phyloP scores from a whole-genome alignment of 805 yeast species.

The Pichia pseudocactophila region DNA sequence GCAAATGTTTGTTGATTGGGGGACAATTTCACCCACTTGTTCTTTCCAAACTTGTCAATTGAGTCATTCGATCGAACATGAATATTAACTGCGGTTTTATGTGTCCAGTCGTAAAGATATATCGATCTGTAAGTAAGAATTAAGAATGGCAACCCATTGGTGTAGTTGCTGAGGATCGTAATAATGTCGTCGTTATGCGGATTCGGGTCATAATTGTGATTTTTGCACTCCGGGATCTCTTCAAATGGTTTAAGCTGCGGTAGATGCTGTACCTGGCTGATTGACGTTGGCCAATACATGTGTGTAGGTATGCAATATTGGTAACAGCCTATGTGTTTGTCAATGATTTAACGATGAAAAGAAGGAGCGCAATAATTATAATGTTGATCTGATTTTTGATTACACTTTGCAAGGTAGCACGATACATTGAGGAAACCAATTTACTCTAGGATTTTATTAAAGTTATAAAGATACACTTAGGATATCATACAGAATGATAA shows the following conservation, averaged over 20 bases:
- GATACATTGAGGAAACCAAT: no score
- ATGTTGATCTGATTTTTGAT: no score
- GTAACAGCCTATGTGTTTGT: no score
- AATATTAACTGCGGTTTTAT: slow-evolving; percentile 39
- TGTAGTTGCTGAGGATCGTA: slow-evolving; percentile 3
- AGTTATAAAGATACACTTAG: slow-evolving; percentile 9
- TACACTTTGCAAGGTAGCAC: no score
- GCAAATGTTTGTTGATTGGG: slow-evolving; percentile 31
- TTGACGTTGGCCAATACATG: slow-evolving; percentile 28
- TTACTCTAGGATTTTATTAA: slow-evolving; percentile 1
- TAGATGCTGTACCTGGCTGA: slow-evolving; percentile 17
- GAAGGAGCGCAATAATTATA: no score
- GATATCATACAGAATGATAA: not conserved
- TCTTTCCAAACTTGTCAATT: slow-evolving; percentile 38
- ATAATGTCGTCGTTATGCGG: slow-evolving; percentile 23
- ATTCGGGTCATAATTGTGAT: slow-evolving; percentile 12
- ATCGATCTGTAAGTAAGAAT: slow-evolving; percentile 30
- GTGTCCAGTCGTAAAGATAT: slow-evolving; percentile 32
- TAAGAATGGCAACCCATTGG: slow-evolving; percentile 21
- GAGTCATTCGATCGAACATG: slow-evolving; percentile 38
- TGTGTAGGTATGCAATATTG: no score
- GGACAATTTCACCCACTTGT: slow-evolving; percentile 31
- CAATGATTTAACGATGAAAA: no score
- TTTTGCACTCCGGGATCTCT: slow-evolving; percentile 10
- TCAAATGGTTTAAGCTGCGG: slow-evolving; percentile 22